Evolutionary conservation across 768 basidiomycete species (phyloP), one percentile per base, ranked within the genome.

Genomic region (Kondoa subrosea): DNA sequence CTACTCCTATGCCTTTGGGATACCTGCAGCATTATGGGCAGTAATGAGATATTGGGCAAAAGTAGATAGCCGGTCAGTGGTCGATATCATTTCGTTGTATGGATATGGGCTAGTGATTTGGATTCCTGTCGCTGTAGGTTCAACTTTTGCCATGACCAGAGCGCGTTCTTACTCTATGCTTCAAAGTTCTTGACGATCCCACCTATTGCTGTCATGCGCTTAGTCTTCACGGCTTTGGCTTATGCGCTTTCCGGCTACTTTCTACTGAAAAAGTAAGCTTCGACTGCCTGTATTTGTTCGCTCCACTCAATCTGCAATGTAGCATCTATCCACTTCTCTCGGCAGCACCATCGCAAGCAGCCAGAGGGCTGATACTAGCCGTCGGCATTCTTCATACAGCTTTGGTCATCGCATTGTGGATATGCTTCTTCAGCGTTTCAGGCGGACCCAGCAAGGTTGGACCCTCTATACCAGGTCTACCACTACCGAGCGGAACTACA

Each of bases 231-330:
- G 25, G 83, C 83, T 15, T 60, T 85, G 58, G 91, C 84, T 0
- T 88, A 88, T 71, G 80, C 79, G 1, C 78, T 90, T 25, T 96
- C 93, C 4, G 90, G 91, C 1, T 90, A 84, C 79, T 97, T 91
- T 81, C 81, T 99, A 31, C 80, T 82, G 16, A 80, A 81, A 27
- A 90, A 91, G 59, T 70, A 17, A 26, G 64, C 16, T 21, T 34
- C 17, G n/a, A n/a, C n/a, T 32, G 29, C 32, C 62, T 14, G 27
- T 14, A 25, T 26, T 21, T 64, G 30, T 34, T 59, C 63, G 57
- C 63, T 67, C 29, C 16, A 21, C 34, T 58, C 33, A 29, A 32
- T 29, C 68, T 16, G 15, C 57, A 76, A 74, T 72, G 71, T n/a
- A 79, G 78, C 73, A 83, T 95, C 59, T 97, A 95, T 72, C 93